Conservation (phyloP, 495 filamentous ascomycete genomes). For the Podospora bellae-mahoneyi region DNA sequence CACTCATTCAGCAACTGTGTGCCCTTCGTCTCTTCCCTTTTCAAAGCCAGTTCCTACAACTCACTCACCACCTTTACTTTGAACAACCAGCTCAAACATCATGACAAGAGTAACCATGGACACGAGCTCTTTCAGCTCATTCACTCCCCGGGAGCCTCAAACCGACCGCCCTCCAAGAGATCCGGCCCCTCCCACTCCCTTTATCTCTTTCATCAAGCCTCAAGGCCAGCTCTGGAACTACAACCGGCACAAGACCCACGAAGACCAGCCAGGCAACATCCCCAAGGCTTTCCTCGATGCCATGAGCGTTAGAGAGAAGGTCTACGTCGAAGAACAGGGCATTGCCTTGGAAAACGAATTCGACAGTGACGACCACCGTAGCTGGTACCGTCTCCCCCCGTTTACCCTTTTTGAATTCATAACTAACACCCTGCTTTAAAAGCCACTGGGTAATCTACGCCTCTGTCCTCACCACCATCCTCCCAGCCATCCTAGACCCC, state of each 20-base stretch:
- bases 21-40: not conserved
- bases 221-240: slow-evolving; percentile 38
- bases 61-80: not conserved
- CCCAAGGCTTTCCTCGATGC: slow-evolving; percentile 68
- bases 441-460: slow-evolving; percentile 83
- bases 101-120: not conserved
- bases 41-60: not conserved
- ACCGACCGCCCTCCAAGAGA: not conserved
- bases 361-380: slow-evolving; percentile 73
- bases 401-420: not conserved
- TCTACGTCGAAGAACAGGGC: slow-evolving; percentile 75
- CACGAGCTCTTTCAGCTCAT: not conserved
- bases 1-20: not conserved
- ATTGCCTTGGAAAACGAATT: slow-evolving; percentile 66
- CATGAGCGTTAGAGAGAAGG: slow-evolving; percentile 69
- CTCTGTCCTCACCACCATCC: slow-evolving; percentile 40
- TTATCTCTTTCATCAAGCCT: not conserved
- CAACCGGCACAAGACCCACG: slow-evolving; percentile 34
- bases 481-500: slow-evolving; percentile 35
- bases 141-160: not conserved
- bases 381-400: not conserved
- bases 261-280: slow-evolving; percentile 29
- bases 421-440: not conserved
- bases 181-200: not conserved
- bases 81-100: not conserved